Evolutionary conservation across 257 asterid species (phyloP), one percentile per base, ranked within the genome.

Genomic region (Orobanche coerulescens): DNA sequence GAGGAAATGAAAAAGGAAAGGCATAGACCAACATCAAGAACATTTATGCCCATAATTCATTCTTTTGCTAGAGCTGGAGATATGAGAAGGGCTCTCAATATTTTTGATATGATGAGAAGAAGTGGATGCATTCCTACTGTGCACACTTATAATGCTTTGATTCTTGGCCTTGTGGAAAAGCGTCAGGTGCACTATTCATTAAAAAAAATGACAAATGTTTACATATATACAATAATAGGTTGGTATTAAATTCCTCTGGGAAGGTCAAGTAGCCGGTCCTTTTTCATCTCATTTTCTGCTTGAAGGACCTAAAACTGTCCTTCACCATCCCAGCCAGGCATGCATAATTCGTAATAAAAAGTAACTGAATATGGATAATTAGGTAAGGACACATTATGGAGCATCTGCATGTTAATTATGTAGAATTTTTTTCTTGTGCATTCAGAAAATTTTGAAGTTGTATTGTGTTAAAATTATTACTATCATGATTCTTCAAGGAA

Each of bases 61-160:
- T 73, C 86, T 62, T 85, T 78, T 75, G 94, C 97, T 6, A 82
- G 82, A 78, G 72, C 89, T 24, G 99, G 97, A 76, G 87, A 84
- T 58, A 75, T 78, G 66, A 74, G 83, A 63, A 77, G 80, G 57
- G 95, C 97, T 13, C 87, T 80, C 10, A 74, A 82, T 14, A 76
- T 82, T 62, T 93, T 89, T 51, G 79, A 84, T 61, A 78, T 73
- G 87, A 89, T 89, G 99, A 84, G 97, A 80, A 84, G 75, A 71
- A 84, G 84, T 54, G 98, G 98, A 59, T 89, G 97, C 75, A 67
- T 86, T 53, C 99, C 99, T 8, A 81, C 92, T 1, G 99, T 93
- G 71, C 90, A 93, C 47, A 80, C 97, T 0, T 93, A 68, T 70
- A 93, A 93, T 22, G 89, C 95, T 24, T 71, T 93, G 73, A 85